Evolutionary conservation across 2,329 filamentous ascomycete species (phyloP).

Genomic region (Chalaropsis ovoidea): DNA sequence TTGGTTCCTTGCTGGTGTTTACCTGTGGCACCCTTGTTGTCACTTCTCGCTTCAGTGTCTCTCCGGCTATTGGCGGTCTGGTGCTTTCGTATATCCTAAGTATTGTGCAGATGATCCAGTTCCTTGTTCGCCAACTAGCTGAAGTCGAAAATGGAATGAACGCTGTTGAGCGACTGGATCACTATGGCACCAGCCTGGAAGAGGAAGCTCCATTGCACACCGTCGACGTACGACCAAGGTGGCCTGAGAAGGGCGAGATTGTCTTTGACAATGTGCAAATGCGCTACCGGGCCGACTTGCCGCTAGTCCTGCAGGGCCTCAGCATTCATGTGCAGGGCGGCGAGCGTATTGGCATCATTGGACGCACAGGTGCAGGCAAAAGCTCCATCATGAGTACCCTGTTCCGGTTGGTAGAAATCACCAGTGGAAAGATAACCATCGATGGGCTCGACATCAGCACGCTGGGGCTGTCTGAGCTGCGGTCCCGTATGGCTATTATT

Average conservation of each 20-base stretch:
- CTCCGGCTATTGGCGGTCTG: constrained; percentile 74
- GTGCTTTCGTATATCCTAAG: constrained; percentile 87
- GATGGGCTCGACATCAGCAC: constrained; percentile 61
- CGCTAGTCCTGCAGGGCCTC: constrained; percentile 61
- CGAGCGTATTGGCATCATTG: constrained; percentile 72
- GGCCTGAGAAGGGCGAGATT: constrained; percentile 82
- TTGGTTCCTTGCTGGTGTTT: constrained; percentile 78
- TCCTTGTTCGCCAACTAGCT: constrained; percentile 83
- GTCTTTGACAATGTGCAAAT: constrained; percentile 65
- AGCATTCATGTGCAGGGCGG: constrained; percentile 63
- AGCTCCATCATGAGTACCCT: constrained; percentile 74
- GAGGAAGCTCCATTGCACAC: constrained; percentile 81
- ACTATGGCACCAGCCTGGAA: constrained; percentile 78
- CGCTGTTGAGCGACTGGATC: constrained; percentile 78
- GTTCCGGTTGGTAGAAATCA: constrained; percentile 63
- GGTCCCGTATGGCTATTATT: constrained; percentile 69
- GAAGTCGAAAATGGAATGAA: constrained; percentile 99
- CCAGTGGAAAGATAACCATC: constrained; percentile 51
- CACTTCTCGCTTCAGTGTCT: constrained; percentile 75
- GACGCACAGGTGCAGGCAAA: constrained; percentile 73
- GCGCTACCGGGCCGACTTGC: constrained; percentile 63
- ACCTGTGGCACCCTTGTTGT: constrained; percentile 83
- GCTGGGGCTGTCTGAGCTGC: constrained; percentile 63
- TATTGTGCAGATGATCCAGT: constrained; percentile 93
- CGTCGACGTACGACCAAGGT: constrained; percentile 58